Evolutionary conservation across 805 yeast species (phyloP).

Genomic region (Kazachstania kunashirensis): DNA sequence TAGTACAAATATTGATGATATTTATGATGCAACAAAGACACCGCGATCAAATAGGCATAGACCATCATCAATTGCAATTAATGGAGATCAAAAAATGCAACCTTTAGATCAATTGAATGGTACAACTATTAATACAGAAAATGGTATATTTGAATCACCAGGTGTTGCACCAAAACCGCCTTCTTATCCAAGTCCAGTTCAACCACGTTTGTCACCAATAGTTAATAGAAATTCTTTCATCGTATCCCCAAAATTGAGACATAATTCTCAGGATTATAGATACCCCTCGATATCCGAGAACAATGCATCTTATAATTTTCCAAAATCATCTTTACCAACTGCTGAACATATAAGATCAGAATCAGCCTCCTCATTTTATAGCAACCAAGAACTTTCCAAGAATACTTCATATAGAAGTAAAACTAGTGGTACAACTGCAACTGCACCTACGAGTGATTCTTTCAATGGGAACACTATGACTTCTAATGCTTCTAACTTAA

Average conservation of each 20-base stretch:
- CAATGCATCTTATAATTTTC: neutral
- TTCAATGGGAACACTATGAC: neutral
- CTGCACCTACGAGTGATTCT: neutral
- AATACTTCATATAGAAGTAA: neutral
- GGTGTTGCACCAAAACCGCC: constrained; percentile 68
- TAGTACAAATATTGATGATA: no score
- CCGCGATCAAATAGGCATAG: neutral
- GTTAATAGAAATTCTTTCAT: neutral
- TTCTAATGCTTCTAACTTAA: neutral
- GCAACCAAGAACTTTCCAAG: neutral
- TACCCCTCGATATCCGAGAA: constrained; percentile 3
- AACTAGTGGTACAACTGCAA: neutral
- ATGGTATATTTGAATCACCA: constrained; percentile 45
- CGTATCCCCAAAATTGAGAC: neutral
- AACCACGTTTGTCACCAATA: constrained; percentile 10
- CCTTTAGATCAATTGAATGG: constrained; percentile 7
- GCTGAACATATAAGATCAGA: neutral
- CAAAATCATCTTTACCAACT: neutral
- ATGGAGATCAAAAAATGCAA: neutral
- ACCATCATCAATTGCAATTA: neutral
- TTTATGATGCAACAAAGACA: no score
- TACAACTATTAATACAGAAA: constrained; percentile 8
- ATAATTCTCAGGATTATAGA: constrained; percentile 1
- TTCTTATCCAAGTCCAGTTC: constrained; percentile 34
- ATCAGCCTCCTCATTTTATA: neutral